These are phyloP conservation scores for Leccinum fallax DNA, from an alignment of 1,284 basidiomycete genomes.

Conservation along the genomic window DNA sequence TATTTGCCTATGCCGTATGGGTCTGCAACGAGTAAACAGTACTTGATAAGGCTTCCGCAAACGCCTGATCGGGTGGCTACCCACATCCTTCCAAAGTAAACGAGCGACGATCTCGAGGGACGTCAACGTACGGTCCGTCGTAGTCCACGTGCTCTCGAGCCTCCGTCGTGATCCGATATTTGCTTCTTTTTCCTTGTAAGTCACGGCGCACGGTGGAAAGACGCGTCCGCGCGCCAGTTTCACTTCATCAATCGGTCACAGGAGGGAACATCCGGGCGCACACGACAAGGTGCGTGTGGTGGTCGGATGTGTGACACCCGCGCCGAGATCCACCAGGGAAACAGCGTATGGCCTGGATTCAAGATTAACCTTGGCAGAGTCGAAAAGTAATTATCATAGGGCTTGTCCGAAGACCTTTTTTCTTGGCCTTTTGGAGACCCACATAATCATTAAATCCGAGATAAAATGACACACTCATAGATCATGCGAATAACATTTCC, in stretches of 20 bases:
- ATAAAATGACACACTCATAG: constrained; percentile 22
- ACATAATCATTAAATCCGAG: constrained; percentile 25
- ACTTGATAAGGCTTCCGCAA: constrained; percentile 3
- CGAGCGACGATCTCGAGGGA: constrained; percentile 23
- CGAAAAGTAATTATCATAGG: constrained; percentile 12
- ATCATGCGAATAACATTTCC: constrained; percentile 22
- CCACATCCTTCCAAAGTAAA: constrained; percentile 31
- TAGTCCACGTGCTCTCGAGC: constrained; percentile 2
- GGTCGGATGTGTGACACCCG: not conserved
- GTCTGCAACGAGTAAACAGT: not conserved
- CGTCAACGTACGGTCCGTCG: constrained; percentile 10
- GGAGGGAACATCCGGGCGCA: not conserved
- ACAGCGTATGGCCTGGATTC: constrained; percentile 5
- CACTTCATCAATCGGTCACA: not conserved
- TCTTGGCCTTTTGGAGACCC: constrained; percentile 4
- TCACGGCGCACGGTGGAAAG: not conserved
- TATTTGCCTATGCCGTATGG: constrained; percentile 5
- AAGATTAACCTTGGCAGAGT: constrained; percentile 32
- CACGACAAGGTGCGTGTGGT: not conserved
- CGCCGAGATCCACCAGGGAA: constrained; percentile 21
- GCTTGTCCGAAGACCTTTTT: constrained; percentile 14
- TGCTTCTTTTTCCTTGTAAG: constrained; percentile 8
- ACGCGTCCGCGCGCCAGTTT: not conserved
- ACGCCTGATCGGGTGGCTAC: constrained; percentile 17
- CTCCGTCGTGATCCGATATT: constrained; percentile 13